phyloP scores from a whole-genome alignment of 352 stramenopile genomes.

The Pythium utonaiense region DNA sequence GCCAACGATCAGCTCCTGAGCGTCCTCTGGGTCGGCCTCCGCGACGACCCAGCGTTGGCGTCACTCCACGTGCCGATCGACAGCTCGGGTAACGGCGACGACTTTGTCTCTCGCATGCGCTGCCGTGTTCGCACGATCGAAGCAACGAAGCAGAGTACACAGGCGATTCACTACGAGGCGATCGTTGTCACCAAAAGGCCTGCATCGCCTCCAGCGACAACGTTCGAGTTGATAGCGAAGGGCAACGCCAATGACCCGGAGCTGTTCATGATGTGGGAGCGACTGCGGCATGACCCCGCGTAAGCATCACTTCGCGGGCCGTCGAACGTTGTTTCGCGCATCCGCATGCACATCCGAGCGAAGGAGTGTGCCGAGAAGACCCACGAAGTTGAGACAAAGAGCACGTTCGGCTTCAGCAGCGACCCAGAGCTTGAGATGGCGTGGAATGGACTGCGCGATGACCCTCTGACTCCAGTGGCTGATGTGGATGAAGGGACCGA shows the following conservation, averaged over 20 bases:
- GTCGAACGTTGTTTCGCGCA: no score
- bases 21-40: not conserved
- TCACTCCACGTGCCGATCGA: not conserved
- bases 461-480: not conserved
- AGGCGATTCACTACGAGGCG: not conserved
- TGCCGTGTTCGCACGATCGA: not conserved
- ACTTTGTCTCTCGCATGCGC: not conserved
- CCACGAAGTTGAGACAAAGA: no score
- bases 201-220: not conserved
- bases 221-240: not conserved
- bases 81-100: not conserved
- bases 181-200: no score
- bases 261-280: not conserved
- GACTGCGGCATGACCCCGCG: no score
- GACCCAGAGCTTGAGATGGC: no score
- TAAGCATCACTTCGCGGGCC: no score
- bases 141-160: not conserved
- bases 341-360: no score
- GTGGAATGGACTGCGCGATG: not conserved
- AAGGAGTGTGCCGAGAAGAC: no score
- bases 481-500: not conserved
- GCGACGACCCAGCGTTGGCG: conserved; percentile 4
- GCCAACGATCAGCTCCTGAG: not conserved
- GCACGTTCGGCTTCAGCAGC: no score
- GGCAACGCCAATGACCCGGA: not conserved